phyloP scores from a whole-genome alignment of 352 stramenopile genomes.

The Pythium aquatile region DNA sequence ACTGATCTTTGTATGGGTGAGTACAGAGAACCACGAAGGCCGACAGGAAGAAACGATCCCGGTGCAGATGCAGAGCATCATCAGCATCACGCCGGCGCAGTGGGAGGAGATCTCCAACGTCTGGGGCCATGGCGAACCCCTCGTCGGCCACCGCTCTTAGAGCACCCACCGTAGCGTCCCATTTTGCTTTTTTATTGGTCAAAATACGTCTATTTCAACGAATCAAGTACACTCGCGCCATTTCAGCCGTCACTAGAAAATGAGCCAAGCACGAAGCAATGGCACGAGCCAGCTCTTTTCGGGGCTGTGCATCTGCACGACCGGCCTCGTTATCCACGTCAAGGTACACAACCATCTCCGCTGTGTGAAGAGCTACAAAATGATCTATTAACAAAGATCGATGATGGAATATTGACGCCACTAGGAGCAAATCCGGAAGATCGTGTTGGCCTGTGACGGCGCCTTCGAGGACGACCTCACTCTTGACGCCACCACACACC shows the following conservation, averaged over 20 bases:
- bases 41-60: conserved; percentile 45
- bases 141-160: conserved; percentile 62
- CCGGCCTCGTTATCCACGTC: conserved; percentile 47
- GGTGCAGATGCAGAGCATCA: conserved; percentile 71
- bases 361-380: not conserved
- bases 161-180: not conserved
- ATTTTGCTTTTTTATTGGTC: conserved; percentile 1
- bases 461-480: conserved; percentile 57
- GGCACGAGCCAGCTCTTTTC: conserved; percentile 35
- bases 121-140: conserved; percentile 44
- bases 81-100: conserved; percentile 73
- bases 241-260: not conserved
- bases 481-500: conserved; percentile 47
- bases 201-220: not conserved
- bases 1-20: not conserved
- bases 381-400: not conserved
- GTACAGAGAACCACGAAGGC: conserved; percentile 64
- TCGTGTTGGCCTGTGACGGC: conserved; percentile 55
- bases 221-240: conserved; percentile 1
- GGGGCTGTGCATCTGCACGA: conserved; percentile 54
- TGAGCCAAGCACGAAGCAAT: conserved; percentile 9
- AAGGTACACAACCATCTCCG: conserved; percentile 32
- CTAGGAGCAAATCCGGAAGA: conserved; percentile 68
- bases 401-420: conserved; percentile 17
- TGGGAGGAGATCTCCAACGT: conserved; percentile 56